These are phyloP conservation scores for Epichloe hybrida DNA, from an alignment of 2,329 filamentous ascomycete genomes.

Conservation along the genomic window DNA sequence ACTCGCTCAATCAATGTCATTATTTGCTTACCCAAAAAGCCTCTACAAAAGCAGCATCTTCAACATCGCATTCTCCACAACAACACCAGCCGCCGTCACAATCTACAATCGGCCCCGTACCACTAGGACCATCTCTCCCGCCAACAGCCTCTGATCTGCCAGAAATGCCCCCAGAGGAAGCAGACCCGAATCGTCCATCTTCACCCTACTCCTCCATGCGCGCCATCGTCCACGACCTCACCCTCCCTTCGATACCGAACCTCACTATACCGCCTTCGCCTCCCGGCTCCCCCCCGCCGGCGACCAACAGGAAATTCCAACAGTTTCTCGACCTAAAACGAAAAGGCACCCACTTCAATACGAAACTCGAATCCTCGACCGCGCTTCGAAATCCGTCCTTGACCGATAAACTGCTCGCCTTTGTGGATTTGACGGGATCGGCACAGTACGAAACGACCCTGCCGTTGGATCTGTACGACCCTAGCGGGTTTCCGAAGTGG, in stretches of 20 bases:
- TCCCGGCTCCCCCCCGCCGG: slow-evolving; percentile 41
- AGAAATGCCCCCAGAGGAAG: slow-evolving; percentile 8
- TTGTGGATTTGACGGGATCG: slow-evolving; percentile 36
- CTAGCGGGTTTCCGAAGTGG: slow-evolving; percentile 38
- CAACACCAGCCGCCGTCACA: background rate
- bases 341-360: slow-evolving; percentile 66
- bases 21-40: background rate
- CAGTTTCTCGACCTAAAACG: slow-evolving; percentile 67
- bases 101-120: slow-evolving; percentile 15
- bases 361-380: slow-evolving; percentile 51
- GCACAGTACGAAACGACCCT: slow-evolving; percentile 56
- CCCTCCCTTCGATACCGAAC: slow-evolving; percentile 57
- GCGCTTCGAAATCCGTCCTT: slow-evolving; percentile 60
- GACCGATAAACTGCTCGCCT: slow-evolving; percentile 58
- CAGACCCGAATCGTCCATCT: slow-evolving; percentile 10
- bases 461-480: slow-evolving; percentile 42
- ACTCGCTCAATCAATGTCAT: too few relatives aligned
- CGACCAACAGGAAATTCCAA: slow-evolving; percentile 52
- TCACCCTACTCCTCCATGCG: slow-evolving; percentile 59
- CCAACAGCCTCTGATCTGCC: slow-evolving; percentile 13
- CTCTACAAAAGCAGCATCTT: background rate
- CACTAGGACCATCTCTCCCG: slow-evolving; percentile 28
- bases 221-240: slow-evolving; percentile 54
- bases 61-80: background rate
- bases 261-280: slow-evolving; percentile 64